These are phyloP conservation scores for Nothopassalora personata DNA, from an alignment of 2,329 filamentous ascomycete genomes.

Conservation along the genomic window DNA sequence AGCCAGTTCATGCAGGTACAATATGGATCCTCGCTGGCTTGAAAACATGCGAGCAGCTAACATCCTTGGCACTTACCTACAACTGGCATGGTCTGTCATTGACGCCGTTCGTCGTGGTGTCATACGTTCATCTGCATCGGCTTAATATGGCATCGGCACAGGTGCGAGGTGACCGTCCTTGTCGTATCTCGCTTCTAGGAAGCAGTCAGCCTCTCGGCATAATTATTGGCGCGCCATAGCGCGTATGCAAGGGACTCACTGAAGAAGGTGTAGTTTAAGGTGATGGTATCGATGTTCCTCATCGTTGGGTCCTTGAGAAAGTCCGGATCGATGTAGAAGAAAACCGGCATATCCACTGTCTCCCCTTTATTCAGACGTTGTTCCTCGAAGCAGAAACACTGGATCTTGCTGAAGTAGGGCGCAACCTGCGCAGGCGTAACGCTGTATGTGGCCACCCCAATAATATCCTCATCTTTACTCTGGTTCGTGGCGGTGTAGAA, in stretches of 20 bases:
- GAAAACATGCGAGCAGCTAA: no score
- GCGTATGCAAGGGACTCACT: constrained; percentile 60
- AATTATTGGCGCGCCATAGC: not conserved
- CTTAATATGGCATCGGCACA: constrained; percentile 37
- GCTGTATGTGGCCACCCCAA: constrained; percentile 95
- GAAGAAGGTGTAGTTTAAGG: constrained; percentile 95
- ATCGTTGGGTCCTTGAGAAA: constrained; percentile 88
- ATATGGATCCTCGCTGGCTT: not conserved
- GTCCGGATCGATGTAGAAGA: constrained; percentile 98
- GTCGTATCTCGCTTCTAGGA: constrained; percentile 73
- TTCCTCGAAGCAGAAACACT: constrained; percentile 98
- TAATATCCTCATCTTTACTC: constrained; percentile 78
- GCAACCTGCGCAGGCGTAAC: constrained; percentile 94
- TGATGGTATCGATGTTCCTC: constrained; percentile 91
- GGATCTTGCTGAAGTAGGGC: constrained; percentile 98
- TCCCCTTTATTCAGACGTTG: constrained; percentile 91
- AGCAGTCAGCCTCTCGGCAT: constrained; percentile 17
- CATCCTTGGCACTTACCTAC: no score
- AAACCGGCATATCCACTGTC: constrained; percentile 98
- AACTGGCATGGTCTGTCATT: not conserved
- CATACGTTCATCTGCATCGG: not conserved
- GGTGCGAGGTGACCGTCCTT: constrained; percentile 67
- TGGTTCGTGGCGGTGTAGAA: constrained; percentile 97
- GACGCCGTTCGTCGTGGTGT: not conserved
- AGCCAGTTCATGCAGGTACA: constrained; percentile 5